These are phyloP conservation scores for Elaeis guineensis DNA, from an alignment of 176 grass and related monocot species.

Conservation along the genomic window DNA sequence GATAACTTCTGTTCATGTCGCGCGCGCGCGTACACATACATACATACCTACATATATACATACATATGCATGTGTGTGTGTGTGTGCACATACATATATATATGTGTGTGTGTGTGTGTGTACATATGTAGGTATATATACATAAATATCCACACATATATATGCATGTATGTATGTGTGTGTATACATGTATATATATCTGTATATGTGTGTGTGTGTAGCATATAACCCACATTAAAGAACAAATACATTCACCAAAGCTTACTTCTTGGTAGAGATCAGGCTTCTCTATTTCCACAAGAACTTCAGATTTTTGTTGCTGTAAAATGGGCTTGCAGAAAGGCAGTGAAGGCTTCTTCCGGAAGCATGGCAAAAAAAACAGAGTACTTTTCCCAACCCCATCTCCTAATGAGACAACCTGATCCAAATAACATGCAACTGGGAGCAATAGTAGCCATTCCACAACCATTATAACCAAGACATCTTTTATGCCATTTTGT, in stretches of 20 bases:
- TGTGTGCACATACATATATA: no score
- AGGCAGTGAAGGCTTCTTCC: constrained; percentile 19
- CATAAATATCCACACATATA: no score
- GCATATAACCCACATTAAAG: no score
- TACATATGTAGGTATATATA: no score
- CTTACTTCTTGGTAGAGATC: constrained; percentile 5
- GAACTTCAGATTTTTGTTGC: constrained; percentile 22
- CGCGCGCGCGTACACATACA: no score
- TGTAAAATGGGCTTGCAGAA: constrained; percentile 17
- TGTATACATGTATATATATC: no score
- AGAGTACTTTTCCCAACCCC: background rate
- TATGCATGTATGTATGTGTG: no score
- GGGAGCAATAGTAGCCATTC: constrained; percentile 41
- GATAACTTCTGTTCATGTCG: no score
- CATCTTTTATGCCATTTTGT: constrained; percentile 51
- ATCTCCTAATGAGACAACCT: background rate
- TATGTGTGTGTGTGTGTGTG: no score
- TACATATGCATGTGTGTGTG: no score
- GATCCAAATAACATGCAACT: constrained; percentile 10
- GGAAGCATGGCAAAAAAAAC: constrained; percentile 29
- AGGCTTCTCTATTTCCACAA: constrained; percentile 6
- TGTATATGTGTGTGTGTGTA: no score
- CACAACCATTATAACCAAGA: constrained; percentile 34
- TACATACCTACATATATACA: no score
- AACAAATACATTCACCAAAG: background rate